Base-by-base conservation (phyloP, 306 rosid genomes). In the Purshia tridentata region DNA sequence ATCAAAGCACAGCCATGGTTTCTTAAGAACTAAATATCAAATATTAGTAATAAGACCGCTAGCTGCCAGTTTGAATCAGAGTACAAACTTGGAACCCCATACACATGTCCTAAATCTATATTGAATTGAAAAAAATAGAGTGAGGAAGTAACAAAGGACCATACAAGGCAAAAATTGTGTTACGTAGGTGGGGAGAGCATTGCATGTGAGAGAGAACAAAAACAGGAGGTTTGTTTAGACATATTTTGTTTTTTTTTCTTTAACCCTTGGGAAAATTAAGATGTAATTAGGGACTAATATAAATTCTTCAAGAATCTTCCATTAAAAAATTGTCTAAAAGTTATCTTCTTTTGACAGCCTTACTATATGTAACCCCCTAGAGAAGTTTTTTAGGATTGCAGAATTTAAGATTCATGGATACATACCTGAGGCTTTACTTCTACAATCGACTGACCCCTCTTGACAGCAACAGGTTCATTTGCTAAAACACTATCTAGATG, bases 401-500 rank as follows among this genome's bases (percentile, higher is more conserved):
- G 46, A 22, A 52, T 66, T 61, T 41, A 23, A 54, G 57, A 8
- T 46, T 42, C 53, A 37, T 10, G 44, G 20, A 22, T 73, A 44
- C 63, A 66, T 77, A 88, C 97, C 97, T 91, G 97, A 8, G 97
- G 94, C 60, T 88, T 91, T 46, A 88, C 90, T 82, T 91, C 97
- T 61, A 91, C 89, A 49, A 91, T 88, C 71, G 83, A 85, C 59
- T 91, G 88, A 75, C 94, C 97, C 74, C 86, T 85, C 86, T 91
- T 91, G n/a, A 75, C 94, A 59, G 92, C 85, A 82, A 88, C 97
- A 54, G 97, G 92, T 64, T 91, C 97, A 78, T 91, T 91, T 80
- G 97, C 89, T 75, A 91, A 82, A 78, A 91, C 97, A 74, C 94
- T 85, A 77, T 91, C 97, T 13, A 88, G 85, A 85, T 91, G 97